Evolutionary conservation across 306 rosid species (phyloP), one percentile per base, ranked within the genome.

Genomic region (Urtica urens): DNA sequence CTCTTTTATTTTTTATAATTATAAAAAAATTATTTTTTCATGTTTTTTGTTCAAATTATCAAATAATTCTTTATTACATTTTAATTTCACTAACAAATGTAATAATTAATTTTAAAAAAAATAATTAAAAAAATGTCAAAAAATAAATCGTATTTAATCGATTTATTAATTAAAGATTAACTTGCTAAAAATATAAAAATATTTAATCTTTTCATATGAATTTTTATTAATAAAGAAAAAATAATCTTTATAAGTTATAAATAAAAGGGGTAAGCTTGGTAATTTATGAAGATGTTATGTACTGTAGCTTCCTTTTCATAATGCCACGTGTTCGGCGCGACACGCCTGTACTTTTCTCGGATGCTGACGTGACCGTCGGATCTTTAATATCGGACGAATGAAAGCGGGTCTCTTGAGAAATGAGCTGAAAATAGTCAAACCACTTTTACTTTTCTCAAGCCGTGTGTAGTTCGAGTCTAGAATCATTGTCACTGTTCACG

Each of bases 321-420:
- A 4, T 24, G 54, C 54, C 78, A 72, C 73, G 78, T 68, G 76
- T 68, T 47, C 15, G 18, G 19, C 37, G 3, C 10, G 3, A 30
- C 21, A 44, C 57, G 38, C 15, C 38, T 44, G 28, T 20, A 15
- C 49, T 30, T 51, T 34, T 58, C 21, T 46, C 11, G 40, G 37
- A 11, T 0, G 66, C 47, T 51, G n/a, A 21, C 45, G 42, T 10
- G 25, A 41, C 17, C 38, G 43, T 24, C n/a, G 1, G 39, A 19
- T 23, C 3, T n/a, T n/a, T n/a, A 1, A 0, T 14, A 25, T 35
- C 47, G 0, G 5, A 24, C 58, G 52, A 57, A 47, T 18, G 11
- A 15, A 3, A 16, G 21, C 1, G 62, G 0, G 22, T 38, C 34
- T 22, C 24, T 49, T 21, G 38, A 27, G 10, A 31, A 48, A 27